Conservation (phyloP, 2,329 filamentous ascomycete species). For the Phaeosphaeriaceae sp. region DNA sequence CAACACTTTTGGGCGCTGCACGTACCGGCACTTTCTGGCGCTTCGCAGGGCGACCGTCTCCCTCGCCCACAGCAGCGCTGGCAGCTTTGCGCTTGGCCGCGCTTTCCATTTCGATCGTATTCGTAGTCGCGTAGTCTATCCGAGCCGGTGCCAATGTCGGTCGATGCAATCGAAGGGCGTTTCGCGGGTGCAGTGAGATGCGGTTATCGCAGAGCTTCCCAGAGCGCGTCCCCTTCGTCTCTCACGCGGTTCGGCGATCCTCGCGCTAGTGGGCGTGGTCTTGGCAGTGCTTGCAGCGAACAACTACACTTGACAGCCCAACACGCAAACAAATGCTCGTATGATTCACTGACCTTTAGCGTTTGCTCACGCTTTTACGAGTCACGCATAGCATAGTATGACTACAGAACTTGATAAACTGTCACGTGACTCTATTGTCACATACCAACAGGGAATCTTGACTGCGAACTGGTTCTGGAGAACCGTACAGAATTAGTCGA, state of each 20-base stretch:
- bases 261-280: background rate
- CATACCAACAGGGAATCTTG: too few species aligned
- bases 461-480: background rate
- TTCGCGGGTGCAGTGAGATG: conserved; percentile 44
- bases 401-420: background rate
- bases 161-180: conserved; percentile 19
- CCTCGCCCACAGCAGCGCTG: conserved; percentile 56
- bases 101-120: conserved; percentile 48
- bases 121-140: conserved; percentile 41
- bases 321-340: background rate
- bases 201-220: conserved; percentile 30
- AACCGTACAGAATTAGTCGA: background rate
- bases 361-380: too few species aligned
- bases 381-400: too few species aligned
- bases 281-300: background rate
- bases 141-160: conserved; percentile 20
- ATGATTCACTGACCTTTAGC: background rate
- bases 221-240: conserved; percentile 23
- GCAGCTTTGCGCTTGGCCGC: conserved; percentile 64
- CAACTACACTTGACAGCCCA: background rate
- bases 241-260: conserved; percentile 1
- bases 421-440: too few species aligned
- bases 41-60: conserved; percentile 63
- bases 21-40: conserved; percentile 66
- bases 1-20: conserved; percentile 39